phyloP scores from a whole-genome alignment of 2,329 filamentous ascomycete genomes.

The Fusarium nisikadoi region DNA sequence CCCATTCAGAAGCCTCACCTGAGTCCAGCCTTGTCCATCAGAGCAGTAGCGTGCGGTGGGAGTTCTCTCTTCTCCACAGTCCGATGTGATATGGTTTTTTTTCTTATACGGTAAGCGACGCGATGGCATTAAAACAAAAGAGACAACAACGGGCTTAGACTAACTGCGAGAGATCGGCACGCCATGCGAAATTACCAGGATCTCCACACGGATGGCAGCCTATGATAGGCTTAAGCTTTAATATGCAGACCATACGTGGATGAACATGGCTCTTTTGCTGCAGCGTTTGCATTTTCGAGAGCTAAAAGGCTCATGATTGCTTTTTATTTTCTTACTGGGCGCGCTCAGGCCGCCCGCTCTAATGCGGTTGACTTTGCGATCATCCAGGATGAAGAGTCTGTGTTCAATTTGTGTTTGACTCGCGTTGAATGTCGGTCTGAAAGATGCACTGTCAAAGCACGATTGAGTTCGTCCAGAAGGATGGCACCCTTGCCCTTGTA shows the following conservation, averaged over 20 bases:
- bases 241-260: constrained; percentile 37
- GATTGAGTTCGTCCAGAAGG: constrained; percentile 1
- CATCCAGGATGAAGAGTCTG: not conserved
- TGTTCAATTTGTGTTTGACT: constrained; percentile 20
- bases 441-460: not conserved
- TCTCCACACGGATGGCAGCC: constrained; percentile 33
- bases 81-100: not conserved
- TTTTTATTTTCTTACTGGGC: constrained; percentile 25
- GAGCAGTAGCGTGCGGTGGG: constrained; percentile 43
- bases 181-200: constrained; percentile 32
- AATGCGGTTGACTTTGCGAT: not conserved
- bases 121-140: constrained; percentile 34
- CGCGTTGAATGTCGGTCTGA: constrained; percentile 26
- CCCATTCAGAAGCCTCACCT: constrained; percentile 38
- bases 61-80: constrained; percentile 20
- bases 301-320: constrained; percentile 19
- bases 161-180: constrained; percentile 29
- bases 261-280: constrained; percentile 33
- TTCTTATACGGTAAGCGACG: not conserved
- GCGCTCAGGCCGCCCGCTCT: constrained; percentile 32
- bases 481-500: not conserved
- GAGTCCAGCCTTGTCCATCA: constrained; percentile 30
- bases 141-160: constrained; percentile 34
- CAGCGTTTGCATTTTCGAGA: constrained; percentile 36
- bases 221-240: constrained; percentile 5